Evolutionary conservation across 129 eudicot species (phyloP).

Genomic region (Calendula officinalis): DNA sequence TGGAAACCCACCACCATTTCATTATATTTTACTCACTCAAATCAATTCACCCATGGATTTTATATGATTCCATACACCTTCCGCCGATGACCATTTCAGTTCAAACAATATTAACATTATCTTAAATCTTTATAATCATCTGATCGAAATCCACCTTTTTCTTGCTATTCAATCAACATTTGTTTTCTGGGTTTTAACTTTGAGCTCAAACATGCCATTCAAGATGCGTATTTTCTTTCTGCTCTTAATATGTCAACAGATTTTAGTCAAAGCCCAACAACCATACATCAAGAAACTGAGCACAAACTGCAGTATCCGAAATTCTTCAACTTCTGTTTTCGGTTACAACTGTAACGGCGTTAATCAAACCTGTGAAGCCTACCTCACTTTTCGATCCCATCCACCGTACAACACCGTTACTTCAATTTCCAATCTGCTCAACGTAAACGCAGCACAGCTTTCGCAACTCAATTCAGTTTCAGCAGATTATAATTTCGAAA

Average conservation of each 20-base stretch:
- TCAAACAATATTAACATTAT: slow-evolving; percentile 3
- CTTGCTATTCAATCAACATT: slow-evolving; percentile 17
- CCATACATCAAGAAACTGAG: slow-evolving; percentile 47
- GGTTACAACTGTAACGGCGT: slow-evolving; percentile 80
- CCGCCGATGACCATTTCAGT: slow-evolving; percentile 15
- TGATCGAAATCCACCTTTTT: background rate
- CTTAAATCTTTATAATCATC: background rate
- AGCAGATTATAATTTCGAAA: slow-evolving; percentile 20
- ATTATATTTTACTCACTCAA: slow-evolving; percentile 7
- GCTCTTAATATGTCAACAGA: slow-evolving; percentile 28
- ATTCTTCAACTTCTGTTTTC: slow-evolving; percentile 50
- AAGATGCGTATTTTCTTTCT: slow-evolving; percentile 15
- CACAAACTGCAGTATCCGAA: slow-evolving; percentile 35
- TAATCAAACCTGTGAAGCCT: slow-evolving; percentile 47
- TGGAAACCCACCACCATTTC: slow-evolving; percentile 20
- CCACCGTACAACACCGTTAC: slow-evolving; percentile 60
- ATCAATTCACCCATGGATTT: slow-evolving; percentile 14
- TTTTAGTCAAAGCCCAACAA: slow-evolving; percentile 62
- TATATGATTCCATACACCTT: background rate
- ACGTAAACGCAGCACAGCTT: slow-evolving; percentile 47
- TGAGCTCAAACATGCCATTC: slow-evolving; percentile 17
- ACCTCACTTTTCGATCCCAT: slow-evolving; percentile 63
- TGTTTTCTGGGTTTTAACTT: slow-evolving; percentile 5
- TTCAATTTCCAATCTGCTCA: slow-evolving; percentile 61
- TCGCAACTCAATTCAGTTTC: slow-evolving; percentile 60